Evolutionary conservation across 768 basidiomycete genomes (phyloP).

Genomic region (Tulasnella sp.): DNA sequence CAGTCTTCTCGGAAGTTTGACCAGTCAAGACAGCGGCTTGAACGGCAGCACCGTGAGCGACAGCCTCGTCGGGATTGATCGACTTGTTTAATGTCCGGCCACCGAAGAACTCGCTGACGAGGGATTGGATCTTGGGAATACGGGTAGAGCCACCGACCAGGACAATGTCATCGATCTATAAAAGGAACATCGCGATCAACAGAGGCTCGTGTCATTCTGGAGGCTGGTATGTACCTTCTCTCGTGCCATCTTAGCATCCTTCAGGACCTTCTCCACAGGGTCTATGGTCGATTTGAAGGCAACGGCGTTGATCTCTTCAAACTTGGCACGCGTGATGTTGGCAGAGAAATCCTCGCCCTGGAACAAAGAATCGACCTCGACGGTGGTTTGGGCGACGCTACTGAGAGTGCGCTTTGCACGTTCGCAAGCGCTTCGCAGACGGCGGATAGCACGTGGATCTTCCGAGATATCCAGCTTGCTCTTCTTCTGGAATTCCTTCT

Average conservation of each 20-base stretch:
- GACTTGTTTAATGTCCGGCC: slow-evolving; percentile 99
- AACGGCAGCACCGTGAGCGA: slow-evolving; percentile 98
- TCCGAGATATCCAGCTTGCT: slow-evolving; percentile 94
- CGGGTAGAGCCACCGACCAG: slow-evolving; percentile 99
- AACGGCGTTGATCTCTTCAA: slow-evolving; percentile 96
- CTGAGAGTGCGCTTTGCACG: slow-evolving; percentile 99
- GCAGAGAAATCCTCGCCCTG: slow-evolving; percentile 98
- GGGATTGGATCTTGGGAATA: slow-evolving; percentile 97
- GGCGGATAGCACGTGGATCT: slow-evolving; percentile 92
- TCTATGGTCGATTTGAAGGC: slow-evolving; percentile 97
- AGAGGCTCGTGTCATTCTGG: not conserved
- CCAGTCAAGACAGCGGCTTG: slow-evolving; percentile 98
- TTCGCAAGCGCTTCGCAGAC: slow-evolving; percentile 95
- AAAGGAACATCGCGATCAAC: slow-evolving; percentile 9
- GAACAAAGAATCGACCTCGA: slow-evolving; percentile 98
- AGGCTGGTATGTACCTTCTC: slow-evolving; percentile 45
- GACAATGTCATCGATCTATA: slow-evolving; percentile 93
- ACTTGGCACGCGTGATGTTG: slow-evolving; percentile 98
- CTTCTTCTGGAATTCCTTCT: slow-evolving; percentile 98
- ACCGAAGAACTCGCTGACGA: slow-evolving; percentile 98
- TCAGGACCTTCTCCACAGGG: slow-evolving; percentile 97
- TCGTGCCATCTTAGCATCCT: slow-evolving; percentile 96
- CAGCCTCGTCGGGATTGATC: slow-evolving; percentile 99
- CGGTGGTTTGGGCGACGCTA: slow-evolving; percentile 95
- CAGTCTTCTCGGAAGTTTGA: slow-evolving; percentile 97